Evolutionary conservation across 345 rosid species (phyloP).

Genomic region (Litchi chinensis): DNA sequence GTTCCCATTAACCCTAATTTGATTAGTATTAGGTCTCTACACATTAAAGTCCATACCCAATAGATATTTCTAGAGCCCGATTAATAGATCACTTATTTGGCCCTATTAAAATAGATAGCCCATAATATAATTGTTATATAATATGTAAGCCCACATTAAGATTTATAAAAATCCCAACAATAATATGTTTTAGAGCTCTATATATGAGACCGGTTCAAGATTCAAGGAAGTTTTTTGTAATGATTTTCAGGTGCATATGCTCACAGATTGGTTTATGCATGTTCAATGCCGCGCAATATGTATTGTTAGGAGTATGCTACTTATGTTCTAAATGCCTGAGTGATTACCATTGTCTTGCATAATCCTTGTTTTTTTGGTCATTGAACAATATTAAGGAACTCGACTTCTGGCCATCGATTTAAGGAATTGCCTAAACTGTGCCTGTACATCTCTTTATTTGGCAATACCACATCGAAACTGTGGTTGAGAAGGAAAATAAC

Average conservation of each 20-base stretch:
- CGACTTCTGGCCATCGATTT: neutral
- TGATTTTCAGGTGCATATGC: slow-evolving; percentile 56
- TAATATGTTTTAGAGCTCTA: neutral
- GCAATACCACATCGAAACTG: slow-evolving; percentile 45
- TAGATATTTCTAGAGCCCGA: too few species aligned
- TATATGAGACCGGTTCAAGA: neutral
- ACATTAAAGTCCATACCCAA: too few species aligned
- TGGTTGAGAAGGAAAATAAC: slow-evolving; percentile 41
- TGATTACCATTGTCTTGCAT: too few species aligned
- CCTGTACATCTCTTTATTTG: neutral
- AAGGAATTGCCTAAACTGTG: neutral
- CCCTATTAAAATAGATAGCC: too few species aligned
- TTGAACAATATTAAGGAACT: neutral
- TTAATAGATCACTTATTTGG: too few species aligned
- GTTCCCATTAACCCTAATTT: too few species aligned
- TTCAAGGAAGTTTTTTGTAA: neutral
- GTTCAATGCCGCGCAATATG: slow-evolving; percentile 26
- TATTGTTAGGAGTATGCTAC: slow-evolving; percentile 34
- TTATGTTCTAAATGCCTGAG: neutral
- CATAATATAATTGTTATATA: too few species aligned
- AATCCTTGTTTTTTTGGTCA: neutral
- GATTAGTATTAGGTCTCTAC: too few species aligned
- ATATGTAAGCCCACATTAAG: too few species aligned
- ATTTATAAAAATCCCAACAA: too few species aligned
- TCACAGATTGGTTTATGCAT: slow-evolving; percentile 64